Conservation (phyloP, 352 stramenopile species). For the Phytophthora chlamydospora region DNA sequence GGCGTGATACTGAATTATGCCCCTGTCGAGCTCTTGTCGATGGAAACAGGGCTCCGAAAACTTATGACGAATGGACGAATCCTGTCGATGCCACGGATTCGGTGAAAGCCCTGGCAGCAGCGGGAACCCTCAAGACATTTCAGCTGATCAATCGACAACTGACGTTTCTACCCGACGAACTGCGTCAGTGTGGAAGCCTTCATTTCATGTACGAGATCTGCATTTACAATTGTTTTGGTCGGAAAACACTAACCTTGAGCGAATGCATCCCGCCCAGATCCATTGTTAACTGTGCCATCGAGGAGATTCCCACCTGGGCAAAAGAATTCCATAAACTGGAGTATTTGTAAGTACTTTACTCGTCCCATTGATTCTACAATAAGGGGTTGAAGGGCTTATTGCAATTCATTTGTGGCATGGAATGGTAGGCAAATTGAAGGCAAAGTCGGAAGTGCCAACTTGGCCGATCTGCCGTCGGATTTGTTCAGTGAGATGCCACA, state of each 20-base stretch:
- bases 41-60: slow-evolving; percentile 32
- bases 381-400: too few relatives aligned
- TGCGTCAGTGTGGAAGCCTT: slow-evolving; percentile 38
- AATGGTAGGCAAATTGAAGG: slow-evolving; percentile 51
- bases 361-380: too few relatives aligned
- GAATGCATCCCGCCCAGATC: slow-evolving; percentile 14
- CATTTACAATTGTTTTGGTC: neutral
- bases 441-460: slow-evolving; percentile 28
- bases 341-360: slow-evolving; percentile 38
- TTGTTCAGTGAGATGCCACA: slow-evolving; percentile 43
- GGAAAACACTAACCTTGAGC: too few relatives aligned
- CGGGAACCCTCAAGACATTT: slow-evolving; percentile 37
- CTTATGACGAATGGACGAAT: slow-evolving; percentile 43
- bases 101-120: slow-evolving; percentile 26
- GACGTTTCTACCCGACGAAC: slow-evolving; percentile 24
- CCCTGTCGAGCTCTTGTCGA: slow-evolving; percentile 45
- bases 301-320: slow-evolving; percentile 38
- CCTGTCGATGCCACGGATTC: slow-evolving; percentile 30
- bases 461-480: slow-evolving; percentile 26
- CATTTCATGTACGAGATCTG: slow-evolving; percentile 39
- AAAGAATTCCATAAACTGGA: slow-evolving; percentile 42
- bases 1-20: slow-evolving; percentile 23
- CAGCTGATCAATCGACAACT: slow-evolving; percentile 46
- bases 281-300: slow-evolving; percentile 37
- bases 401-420: neutral